Conservation (phyloP, 2,329 filamentous ascomycete species). For the Dothistroma septosporum region DNA sequence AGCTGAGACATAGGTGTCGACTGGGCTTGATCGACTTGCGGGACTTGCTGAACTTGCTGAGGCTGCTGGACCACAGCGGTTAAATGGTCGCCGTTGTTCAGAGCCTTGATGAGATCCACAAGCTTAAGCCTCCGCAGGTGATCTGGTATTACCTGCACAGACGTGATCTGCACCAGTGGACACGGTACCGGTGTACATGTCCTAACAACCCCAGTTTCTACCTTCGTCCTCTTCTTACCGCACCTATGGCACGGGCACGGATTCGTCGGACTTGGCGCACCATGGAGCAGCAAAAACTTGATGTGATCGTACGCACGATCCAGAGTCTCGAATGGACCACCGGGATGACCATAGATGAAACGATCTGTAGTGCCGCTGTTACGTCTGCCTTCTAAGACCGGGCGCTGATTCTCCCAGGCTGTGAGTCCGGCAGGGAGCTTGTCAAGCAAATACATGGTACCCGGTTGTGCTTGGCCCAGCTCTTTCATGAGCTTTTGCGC, state of each 20-base stretch:
- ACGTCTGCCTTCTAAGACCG: not conserved
- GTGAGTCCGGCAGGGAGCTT: not conserved
- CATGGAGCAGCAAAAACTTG: not conserved
- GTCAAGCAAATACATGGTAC: not conserved
- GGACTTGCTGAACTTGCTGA: not conserved
- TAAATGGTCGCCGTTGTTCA: not conserved
- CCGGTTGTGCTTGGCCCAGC: not conserved
- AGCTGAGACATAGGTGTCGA: not conserved
- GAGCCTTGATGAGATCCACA: not conserved
- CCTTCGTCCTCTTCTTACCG: not conserved
- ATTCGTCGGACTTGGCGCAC: not conserved
- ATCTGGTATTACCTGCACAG: not conserved
- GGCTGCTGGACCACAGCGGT: no score
- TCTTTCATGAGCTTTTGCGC: not conserved
- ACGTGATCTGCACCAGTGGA: not conserved
- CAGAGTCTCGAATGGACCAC: not conserved
- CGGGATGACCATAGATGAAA: not conserved
- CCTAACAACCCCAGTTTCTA: not conserved
- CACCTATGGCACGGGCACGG: not conserved
- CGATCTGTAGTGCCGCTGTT: not conserved
- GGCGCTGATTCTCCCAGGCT: not conserved
- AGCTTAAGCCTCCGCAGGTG: not conserved
- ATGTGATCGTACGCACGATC: not conserved
- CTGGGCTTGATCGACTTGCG: not conserved
- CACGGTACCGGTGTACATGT: not conserved